A percentile compares a stretch with the other conserved stretches of the same genome.
These are phyloP conservation scores for Solanum phureja DNA, from an alignment of 257 asterid genomes.

Conservation along the genomic window DNA sequence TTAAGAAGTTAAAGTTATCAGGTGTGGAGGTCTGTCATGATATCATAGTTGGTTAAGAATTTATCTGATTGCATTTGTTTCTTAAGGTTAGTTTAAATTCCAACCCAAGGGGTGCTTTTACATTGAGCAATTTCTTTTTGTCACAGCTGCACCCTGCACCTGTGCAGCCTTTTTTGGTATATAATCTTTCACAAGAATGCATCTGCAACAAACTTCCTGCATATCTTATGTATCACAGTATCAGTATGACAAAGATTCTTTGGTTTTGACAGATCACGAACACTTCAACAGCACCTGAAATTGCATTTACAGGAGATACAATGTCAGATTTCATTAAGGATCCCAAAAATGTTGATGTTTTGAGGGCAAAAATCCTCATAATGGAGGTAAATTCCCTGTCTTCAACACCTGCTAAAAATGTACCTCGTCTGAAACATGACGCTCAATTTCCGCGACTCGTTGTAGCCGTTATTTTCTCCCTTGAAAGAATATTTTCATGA, in stretches of 20 bases:
- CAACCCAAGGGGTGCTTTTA: not conserved
- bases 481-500: not conserved
- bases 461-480: not conserved
- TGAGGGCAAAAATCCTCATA: slow-evolving; percentile 74
- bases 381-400: slow-evolving; percentile 54
- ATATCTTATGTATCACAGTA: slow-evolving; percentile 16
- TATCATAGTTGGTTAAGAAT: not conserved
- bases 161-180: not conserved
- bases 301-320: slow-evolving; percentile 95
- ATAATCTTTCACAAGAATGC: not conserved
- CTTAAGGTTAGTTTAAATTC: not conserved
- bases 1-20: slow-evolving; percentile 61
- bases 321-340: slow-evolving; percentile 69
- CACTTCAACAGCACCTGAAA: slow-evolving; percentile 65
- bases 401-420: not conserved
- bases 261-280: slow-evolving; percentile 51
- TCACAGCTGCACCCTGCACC: not conserved
- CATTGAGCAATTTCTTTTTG: not conserved
- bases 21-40: slow-evolving; percentile 66
- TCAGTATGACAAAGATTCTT: not conserved
- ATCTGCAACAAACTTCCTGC: not conserved
- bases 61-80: not conserved
- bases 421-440: not conserved
- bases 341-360: slow-evolving; percentile 53
- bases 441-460: not conserved